Percentiles rank a stretch among this genome's conserved stretches.
These are phyloP conservation scores for Zymoseptoria brevis DNA, from an alignment of 2,329 filamentous ascomycete species.

Conservation along the genomic window DNA sequence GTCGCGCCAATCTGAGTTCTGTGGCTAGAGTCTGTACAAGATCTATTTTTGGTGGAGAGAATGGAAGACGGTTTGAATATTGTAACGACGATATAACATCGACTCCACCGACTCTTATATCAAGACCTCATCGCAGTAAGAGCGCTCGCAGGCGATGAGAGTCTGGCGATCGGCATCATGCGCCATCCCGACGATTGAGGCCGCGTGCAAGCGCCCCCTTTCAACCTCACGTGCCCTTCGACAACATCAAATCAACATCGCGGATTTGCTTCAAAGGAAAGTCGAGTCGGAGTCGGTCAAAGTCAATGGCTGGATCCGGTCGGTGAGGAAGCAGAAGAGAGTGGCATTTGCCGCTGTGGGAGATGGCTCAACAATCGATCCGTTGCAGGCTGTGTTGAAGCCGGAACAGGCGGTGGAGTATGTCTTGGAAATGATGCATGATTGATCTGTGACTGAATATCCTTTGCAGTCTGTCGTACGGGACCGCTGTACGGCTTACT, in stretches of 20 bases:
- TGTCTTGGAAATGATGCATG: constrained; percentile 28
- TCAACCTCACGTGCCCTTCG: constrained; percentile 11
- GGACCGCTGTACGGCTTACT: constrained; percentile 67
- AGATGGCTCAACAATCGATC: constrained; percentile 74
- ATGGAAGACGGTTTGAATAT: neutral
- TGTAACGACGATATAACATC: neutral
- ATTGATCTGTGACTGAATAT: constrained; percentile 1
- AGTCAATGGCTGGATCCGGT: constrained; percentile 73
- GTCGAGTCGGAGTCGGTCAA: constrained; percentile 22
- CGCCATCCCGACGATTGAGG: constrained; percentile 9
- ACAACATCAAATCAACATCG: constrained; percentile 16
- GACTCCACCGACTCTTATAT: neutral
- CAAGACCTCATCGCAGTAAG: neutral
- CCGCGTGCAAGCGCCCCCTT: constrained; percentile 6
- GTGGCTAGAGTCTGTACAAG: neutral
- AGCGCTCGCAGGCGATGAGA: constrained; percentile 16
- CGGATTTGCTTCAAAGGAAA: constrained; percentile 20
- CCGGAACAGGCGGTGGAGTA: constrained; percentile 66
- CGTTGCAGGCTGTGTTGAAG: constrained; percentile 73
- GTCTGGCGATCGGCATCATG: constrained; percentile 19
- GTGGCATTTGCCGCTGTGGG: constrained; percentile 75
- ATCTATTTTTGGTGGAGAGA: neutral
- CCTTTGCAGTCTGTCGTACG: constrained; percentile 67
- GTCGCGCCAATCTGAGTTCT: neutral
- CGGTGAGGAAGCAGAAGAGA: constrained; percentile 77